These are phyloP conservation scores for Rosa lucieae DNA, from an alignment of 306 rosid genomes.

Conservation along the genomic window DNA sequence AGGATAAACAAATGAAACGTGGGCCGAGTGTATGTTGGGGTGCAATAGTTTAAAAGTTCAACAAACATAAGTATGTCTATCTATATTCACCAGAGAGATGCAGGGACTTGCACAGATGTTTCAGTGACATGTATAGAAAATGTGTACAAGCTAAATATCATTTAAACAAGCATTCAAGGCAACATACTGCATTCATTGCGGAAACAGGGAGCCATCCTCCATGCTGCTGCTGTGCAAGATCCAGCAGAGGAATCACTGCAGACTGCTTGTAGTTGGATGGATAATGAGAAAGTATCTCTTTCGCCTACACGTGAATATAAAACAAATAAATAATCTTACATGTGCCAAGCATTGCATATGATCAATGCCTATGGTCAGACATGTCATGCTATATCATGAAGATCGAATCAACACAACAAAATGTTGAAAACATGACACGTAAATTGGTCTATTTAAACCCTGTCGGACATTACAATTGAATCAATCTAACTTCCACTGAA, in stretches of 20 bases:
- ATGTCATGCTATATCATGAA: background rate
- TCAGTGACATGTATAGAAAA: background rate
- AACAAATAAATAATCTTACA: background rate
- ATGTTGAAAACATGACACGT: background rate
- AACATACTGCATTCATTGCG: conserved; percentile 93
- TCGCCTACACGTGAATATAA: conserved; percentile 45
- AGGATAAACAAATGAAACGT: background rate
- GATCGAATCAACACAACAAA: background rate
- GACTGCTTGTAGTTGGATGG: conserved; percentile 99
- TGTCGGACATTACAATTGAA: background rate
- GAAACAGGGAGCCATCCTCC: conserved; percentile 99
- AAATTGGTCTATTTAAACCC: background rate
- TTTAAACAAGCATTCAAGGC: background rate
- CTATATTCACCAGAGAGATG: background rate
- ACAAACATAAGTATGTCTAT: background rate
- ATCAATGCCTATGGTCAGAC: background rate
- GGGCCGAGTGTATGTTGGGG: background rate
- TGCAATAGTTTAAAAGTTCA: background rate
- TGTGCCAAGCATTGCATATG: background rate
- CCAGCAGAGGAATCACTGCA: conserved; percentile 90
- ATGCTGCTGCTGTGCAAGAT: conserved; percentile 99
- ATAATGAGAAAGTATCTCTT: conserved; percentile 90
- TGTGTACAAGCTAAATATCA: background rate
- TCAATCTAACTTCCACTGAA: background rate
- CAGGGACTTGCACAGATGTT: background rate